Evolutionary conservation across 2,329 filamentous ascomycete species (phyloP).

Genomic region (Penicillium sclerotiorum): DNA sequence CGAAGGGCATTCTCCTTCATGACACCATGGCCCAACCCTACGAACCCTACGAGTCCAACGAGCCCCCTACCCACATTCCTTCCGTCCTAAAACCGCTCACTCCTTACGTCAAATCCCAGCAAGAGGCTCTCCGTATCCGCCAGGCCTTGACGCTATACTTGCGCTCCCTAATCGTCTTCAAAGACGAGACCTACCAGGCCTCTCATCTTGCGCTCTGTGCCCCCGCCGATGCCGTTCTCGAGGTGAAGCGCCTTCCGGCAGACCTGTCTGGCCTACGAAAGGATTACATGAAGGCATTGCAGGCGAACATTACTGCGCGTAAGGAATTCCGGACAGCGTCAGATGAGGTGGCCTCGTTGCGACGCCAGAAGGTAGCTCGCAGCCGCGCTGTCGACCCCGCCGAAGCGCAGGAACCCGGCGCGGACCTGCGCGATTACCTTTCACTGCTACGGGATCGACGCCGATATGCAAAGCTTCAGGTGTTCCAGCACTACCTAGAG

Average conservation of each 20-base stretch:
- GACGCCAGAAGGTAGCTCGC: slow-evolving; percentile 24
- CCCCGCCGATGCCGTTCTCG: slow-evolving; percentile 33
- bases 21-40: slow-evolving; percentile 29
- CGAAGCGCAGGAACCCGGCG: slow-evolving; percentile 21
- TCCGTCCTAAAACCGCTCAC: slow-evolving; percentile 37
- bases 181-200: slow-evolving; percentile 27
- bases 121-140: slow-evolving; percentile 44
- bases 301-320: slow-evolving; percentile 45
- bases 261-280: slow-evolving; percentile 48
- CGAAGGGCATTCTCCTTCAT: slow-evolving; percentile 9
- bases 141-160: slow-evolving; percentile 43
- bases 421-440: slow-evolving; percentile 45
- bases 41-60: slow-evolving; percentile 10
- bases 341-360: slow-evolving; percentile 34
- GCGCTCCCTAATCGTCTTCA: slow-evolving; percentile 38
- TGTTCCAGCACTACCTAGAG: slow-evolving; percentile 50
- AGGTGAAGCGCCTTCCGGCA: slow-evolving; percentile 38
- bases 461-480: slow-evolving; percentile 49
- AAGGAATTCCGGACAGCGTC: slow-evolving; percentile 40
- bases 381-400: slow-evolving; percentile 21
- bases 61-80: slow-evolving; percentile 33
- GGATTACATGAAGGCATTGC: slow-evolving; percentile 50
- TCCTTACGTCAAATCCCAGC: slow-evolving; percentile 43
- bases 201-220: slow-evolving; percentile 41
- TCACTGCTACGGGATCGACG: slow-evolving; percentile 49